Percentiles rank a stretch among this genome's conserved stretches.
phyloP scores from a whole-genome alignment of 1,139 yeast species.

The Geotrichum carabidarum region DNA sequence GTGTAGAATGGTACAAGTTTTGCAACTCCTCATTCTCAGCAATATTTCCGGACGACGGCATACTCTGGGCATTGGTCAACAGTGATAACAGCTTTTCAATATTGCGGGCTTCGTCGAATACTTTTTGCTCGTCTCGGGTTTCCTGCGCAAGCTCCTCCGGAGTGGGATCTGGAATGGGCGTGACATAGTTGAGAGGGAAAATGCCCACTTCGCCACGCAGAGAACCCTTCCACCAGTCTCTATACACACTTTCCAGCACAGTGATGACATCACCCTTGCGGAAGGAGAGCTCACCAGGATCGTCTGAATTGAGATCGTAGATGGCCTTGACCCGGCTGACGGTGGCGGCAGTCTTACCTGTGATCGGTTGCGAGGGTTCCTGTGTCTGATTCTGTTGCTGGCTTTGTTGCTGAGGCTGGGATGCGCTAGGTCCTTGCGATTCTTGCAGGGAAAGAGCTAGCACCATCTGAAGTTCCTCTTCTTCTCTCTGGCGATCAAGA shows the following conservation, averaged over 20 bases:
- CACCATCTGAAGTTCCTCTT: constrained; percentile 74
- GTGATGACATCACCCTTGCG: constrained; percentile 49
- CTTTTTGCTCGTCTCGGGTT: constrained; percentile 41
- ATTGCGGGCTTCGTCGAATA: constrained; percentile 49
- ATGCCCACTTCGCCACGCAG: constrained; percentile 76
- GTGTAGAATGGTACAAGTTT: constrained; percentile 58
- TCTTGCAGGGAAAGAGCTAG: constrained; percentile 74
- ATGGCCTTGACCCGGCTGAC: constrained; percentile 75
- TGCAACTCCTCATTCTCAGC: constrained; percentile 47
- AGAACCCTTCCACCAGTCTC: constrained; percentile 96
- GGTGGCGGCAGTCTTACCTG: constrained; percentile 37
- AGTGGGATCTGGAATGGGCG: constrained; percentile 66
- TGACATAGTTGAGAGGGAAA: constrained; percentile 90
- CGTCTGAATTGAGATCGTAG: constrained; percentile 67
- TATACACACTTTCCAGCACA: constrained; percentile 79
- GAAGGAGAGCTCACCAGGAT: constrained; percentile 44
- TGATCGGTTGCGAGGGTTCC: constrained; percentile 5
- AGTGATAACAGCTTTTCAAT: constrained; percentile 62
- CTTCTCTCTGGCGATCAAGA: constrained; percentile 56
- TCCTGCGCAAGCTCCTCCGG: constrained; percentile 48
- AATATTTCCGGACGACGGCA: constrained; percentile 24
- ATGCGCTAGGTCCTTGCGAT: constrained; percentile 19
- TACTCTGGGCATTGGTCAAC: constrained; percentile 43
- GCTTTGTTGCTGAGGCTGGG: constrained; percentile 9
- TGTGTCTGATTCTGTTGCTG: constrained; percentile 21